Base-by-base conservation (phyloP, 345 rosid genomes). In the Anacardium occidentale region DNA sequence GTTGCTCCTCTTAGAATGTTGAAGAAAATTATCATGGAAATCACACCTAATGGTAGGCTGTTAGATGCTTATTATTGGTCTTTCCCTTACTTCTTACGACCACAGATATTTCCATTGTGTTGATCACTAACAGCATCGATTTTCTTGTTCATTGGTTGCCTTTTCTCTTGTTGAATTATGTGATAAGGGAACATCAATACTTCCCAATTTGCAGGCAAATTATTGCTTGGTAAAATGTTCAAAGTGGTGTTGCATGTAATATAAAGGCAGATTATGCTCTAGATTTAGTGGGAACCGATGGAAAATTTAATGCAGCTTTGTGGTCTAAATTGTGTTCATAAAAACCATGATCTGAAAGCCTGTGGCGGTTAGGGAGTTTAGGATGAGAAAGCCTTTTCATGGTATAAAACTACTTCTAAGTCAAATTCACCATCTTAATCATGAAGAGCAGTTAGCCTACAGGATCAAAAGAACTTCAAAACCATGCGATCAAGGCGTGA, bases 91-190 rank as follows among this genome's bases (percentile, higher is more conserved):
- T 73, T 87, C 51, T 66, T 94, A 57, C 92, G 95, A 67, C 84
- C 97, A 10, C 98, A 89, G 10, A 45, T 91, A 59, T 89, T 90
- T 75, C 97, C 98, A 29, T 68, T 89, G 2, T 91, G 97, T 80
- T 94, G 85, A 83, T 76, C 69, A 15, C 50, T 37, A 76, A 70
- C 34, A 10, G 2, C 25, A 8, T 21, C 42, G 11, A 26, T 47
- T 21, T 45, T 25, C 29, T 22, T 69, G 64, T 44, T 13, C 26
- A 48, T 32, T 0, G 4, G 21, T 24, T 45, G 10, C 58, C 7
- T 14, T 58, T 63, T 66, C 42, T 24, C 24, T 20, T 22, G 47
- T 20, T 21, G 13, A 11, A 44, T 56, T 57, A 29, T 57, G 42
- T 45, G 50, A 26, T 34, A 17, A 68, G 34, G 69, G 37, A 18